These are phyloP conservation scores for Avena insularis DNA, from an alignment of 176 grass and related monocot genomes.

Conservation along the genomic window DNA sequence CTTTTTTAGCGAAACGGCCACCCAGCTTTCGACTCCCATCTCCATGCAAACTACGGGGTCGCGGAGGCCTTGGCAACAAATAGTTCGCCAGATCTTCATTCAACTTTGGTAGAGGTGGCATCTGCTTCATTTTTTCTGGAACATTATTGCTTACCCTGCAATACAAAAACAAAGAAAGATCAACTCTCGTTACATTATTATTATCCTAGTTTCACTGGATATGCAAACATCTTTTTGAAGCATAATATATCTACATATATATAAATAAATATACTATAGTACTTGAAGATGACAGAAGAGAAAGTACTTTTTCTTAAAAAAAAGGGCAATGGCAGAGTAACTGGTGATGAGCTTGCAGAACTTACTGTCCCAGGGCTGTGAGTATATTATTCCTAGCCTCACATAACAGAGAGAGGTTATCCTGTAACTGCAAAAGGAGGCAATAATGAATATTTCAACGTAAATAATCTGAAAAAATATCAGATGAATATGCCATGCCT, in stretches of 20 bases:
- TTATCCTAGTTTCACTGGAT: background rate
- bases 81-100: slow-evolving; percentile 81
- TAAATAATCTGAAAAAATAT: background rate
- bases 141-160: slow-evolving; percentile 69
- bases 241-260: background rate
- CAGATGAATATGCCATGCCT: background rate
- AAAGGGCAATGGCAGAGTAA: background rate
- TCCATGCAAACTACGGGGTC: background rate
- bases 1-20: slow-evolving; percentile 10
- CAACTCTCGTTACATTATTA: background rate
- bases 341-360: slow-evolving; percentile 4
- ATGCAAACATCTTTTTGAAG: background rate
- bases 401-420: slow-evolving; percentile 67
- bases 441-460: slow-evolving; percentile 2
- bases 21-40: slow-evolving; percentile 27
- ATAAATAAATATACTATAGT: slow-evolving; percentile 2
- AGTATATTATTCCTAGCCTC: slow-evolving; percentile 74
- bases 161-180: background rate
- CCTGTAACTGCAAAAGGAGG: slow-evolving; percentile 58
- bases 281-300: background rate
- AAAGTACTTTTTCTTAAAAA: background rate
- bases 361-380: slow-evolving; percentile 68
- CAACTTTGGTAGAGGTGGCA: slow-evolving; percentile 86
- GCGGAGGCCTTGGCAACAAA: slow-evolving; percentile 58
- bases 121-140: slow-evolving; percentile 89